Evolutionary conservation across 2,329 filamentous ascomycete genomes (phyloP), one percentile per base, ranked within the genome.

Genomic region (Macroventuria anomochaeta): DNA sequence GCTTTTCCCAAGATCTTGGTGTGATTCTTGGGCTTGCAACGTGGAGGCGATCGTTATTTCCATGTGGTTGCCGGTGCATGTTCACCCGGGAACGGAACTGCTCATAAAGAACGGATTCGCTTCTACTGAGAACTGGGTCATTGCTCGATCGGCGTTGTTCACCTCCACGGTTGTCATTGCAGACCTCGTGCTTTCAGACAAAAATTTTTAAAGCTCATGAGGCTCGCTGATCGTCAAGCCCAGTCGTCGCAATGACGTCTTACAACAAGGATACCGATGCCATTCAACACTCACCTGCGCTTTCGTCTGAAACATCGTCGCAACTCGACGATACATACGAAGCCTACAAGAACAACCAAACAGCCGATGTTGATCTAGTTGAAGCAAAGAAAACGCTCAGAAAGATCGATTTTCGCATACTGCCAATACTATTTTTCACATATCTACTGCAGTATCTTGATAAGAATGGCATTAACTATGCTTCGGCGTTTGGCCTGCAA

Each of bases 391-490:
- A 51, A 25, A 67, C 68, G 0, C 53, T 73, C 7, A 57, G 65
- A 29, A 73, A 72, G 40, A 69, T 73, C 15, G 70, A 73, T 37
- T 17, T 41, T 13, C 54, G 65, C 10, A 67, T 73, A 12, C 65
- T 72, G 3, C 69, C 70, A 1, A 67, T 73, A 11, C 51, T 73
- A 0, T 72, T 72, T 58, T 64, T 73, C 52, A 70, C 58, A 10
- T 73, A 77, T 55, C 61, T 77, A 3, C 46, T 77, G 34, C 75
- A 77, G 48, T 74, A 77, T 51, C 67, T 78, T 3, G 75, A 78
- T 53, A 78, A 78, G 68, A 80, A 80, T 62, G 75, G 76, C 0
- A 76, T 81, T 67, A 81, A 80, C 59, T 83, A 82, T 64, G 79
- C 80, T 7, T 78, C 76, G 50, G 77, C 77, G 0, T 83, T 79